These are phyloP conservation scores for Moelleriella libera DNA, from an alignment of 2,329 filamentous ascomycete genomes.

Conservation along the genomic window DNA sequence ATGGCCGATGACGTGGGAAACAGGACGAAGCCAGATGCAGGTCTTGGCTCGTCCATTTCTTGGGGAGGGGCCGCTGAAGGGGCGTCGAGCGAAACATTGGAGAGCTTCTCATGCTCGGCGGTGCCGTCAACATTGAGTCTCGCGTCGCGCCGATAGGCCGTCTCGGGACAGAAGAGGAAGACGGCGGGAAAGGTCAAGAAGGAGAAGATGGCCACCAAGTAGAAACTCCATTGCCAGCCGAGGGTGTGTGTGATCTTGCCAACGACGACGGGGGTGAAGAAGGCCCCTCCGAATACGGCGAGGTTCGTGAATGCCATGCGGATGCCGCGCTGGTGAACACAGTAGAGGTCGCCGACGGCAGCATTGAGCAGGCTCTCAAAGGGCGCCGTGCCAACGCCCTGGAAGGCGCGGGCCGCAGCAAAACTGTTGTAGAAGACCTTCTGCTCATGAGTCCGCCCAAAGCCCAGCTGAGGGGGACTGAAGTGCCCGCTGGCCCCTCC, in stretches of 20 bases:
- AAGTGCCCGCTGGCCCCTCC: constrained; percentile 48
- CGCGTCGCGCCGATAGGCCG: constrained; percentile 55
- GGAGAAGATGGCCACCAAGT: constrained; percentile 75
- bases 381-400: constrained; percentile 75
- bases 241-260: constrained; percentile 68
- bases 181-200: constrained; percentile 55
- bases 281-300: constrained; percentile 40
- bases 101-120: constrained; percentile 14
- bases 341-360: constrained; percentile 79
- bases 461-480: background rate
- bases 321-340: constrained; percentile 69
- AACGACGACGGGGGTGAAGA: constrained; percentile 73
- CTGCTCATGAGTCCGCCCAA: constrained; percentile 1
- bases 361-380: constrained; percentile 87
- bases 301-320: constrained; percentile 70
- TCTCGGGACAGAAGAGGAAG: constrained; percentile 74
- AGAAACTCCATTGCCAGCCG: constrained; percentile 81
- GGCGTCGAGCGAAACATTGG: constrained; percentile 1
- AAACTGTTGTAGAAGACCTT: constrained; percentile 51
- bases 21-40: constrained; percentile 12
- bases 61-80: background rate
- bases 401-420: constrained; percentile 65
- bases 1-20: constrained; percentile 17
- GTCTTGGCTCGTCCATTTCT: background rate
- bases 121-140: constrained; percentile 41